Evolutionary conservation across 2,329 filamentous ascomycete species (phyloP), one percentile per base, ranked within the genome.

Genomic region (Fusarium sp.): DNA sequence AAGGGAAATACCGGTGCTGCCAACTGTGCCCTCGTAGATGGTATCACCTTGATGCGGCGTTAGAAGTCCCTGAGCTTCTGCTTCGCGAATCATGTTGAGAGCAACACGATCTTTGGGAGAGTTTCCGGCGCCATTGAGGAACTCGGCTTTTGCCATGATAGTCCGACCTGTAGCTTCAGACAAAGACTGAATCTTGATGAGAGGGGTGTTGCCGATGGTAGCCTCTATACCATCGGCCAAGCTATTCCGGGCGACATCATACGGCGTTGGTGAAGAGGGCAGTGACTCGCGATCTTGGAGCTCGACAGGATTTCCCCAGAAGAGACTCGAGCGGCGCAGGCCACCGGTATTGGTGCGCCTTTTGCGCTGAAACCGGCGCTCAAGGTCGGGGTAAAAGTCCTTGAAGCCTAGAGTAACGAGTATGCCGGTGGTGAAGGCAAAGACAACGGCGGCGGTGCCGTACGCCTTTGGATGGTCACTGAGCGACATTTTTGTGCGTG

Each of bases 11-110:
- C 96, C 96, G 0, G 96, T 99, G 77, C 93, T 97, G 63, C 96
- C 96, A 17, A 97, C 95, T 2, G 96, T 99, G 70, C 96, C 96
- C 83, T 99, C 96, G 80, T 98, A 99, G 75, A 99, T 94, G 43
- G 93, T 97, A 79, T 99, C 96, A 65, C 95, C 95, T 22, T 92
- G 90, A 71, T 92, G 85, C 0, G 96, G 95, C 1, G 86, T 87
- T 45, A 99, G 82, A 18, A 95, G 84, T 3, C 94, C 94, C 49
- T 87, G 82, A 65, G 88, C 86, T 84, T 99, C 96, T 43, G 95
- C 96, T 78, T 90, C 81, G 44, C 89, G 82, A 78, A 99, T 97
- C 85, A 98, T 97, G 80, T 88, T 92, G 38, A 98, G 86, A 2
- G 96, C 96, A 15, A 99, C 96, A 54, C 96, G 89, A 80, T 99